A percentile compares a stretch with the other conserved stretches of the same genome.
Evolutionary conservation across 805 yeast species (phyloP).

Genomic region (Kodamaea jinghongensis): DNA sequence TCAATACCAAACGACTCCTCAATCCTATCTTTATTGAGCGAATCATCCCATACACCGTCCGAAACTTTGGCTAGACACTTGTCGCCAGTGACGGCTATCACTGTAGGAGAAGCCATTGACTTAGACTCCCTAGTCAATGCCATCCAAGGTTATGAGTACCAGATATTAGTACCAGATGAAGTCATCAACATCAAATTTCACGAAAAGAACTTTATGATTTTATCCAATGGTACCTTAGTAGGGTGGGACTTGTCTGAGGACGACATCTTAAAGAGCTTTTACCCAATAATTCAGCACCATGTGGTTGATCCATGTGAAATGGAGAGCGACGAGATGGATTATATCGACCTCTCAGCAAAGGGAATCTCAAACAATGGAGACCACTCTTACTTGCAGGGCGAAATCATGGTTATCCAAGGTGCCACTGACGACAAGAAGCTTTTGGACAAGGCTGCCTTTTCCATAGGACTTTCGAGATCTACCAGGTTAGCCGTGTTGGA

Average conservation of each 20-base stretch:
- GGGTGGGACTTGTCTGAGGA: conserved; percentile 78
- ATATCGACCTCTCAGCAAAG: conserved; percentile 43
- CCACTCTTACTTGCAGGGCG: conserved; percentile 54
- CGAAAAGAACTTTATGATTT: conserved; percentile 56
- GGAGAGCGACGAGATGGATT: conserved; percentile 90
- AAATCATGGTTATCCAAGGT: conserved; percentile 65
- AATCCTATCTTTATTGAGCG: conserved; percentile 16
- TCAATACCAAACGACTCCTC: conserved; percentile 16
- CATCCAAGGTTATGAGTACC: conserved; percentile 22
- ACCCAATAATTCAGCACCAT: conserved; percentile 53
- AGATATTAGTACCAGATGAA: conserved; percentile 52
- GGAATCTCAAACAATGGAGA: conserved; percentile 17
- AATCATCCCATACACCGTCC: conserved; percentile 19
- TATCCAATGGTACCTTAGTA: conserved; percentile 76
- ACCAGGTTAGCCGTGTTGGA: conserved; percentile 84
- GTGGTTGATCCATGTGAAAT: conserved; percentile 39
- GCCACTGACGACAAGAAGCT: conserved; percentile 44
- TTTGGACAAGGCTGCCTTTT: conserved; percentile 82
- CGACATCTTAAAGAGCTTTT: conserved; percentile 41
- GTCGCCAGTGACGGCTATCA: conserved; percentile 61
- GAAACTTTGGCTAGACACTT: conserved; percentile 24
- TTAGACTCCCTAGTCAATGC: conserved; percentile 44
- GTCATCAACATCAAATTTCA: conserved; percentile 53
- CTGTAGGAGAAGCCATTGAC: conserved; percentile 72
- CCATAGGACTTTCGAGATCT: conserved; percentile 82